phyloP scores from a whole-genome alignment of 805 yeast genomes.

The Naumovozyma castellii region DNA sequence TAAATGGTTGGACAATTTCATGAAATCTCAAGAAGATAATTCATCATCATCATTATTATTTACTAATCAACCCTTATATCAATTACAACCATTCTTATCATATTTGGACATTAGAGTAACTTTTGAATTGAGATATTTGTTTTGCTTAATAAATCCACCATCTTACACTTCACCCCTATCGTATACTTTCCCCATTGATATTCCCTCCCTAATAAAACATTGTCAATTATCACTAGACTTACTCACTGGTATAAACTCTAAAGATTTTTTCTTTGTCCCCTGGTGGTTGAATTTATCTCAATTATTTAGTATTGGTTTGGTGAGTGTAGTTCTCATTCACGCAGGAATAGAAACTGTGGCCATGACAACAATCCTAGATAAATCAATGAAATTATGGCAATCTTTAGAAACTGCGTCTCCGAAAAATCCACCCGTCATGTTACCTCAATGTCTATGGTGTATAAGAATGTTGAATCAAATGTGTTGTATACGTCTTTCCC shows the following conservation, averaged over 20 bases:
- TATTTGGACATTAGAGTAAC: conserved; percentile 18
- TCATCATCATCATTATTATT: not conserved
- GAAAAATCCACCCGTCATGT: conserved; percentile 36
- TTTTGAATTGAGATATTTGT: conserved; percentile 16
- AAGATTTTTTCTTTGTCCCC: conserved; percentile 32
- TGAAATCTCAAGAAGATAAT: not conserved
- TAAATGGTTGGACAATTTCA: conserved; percentile 9
- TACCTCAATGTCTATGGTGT: conserved; percentile 54
- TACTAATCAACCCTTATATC: conserved; percentile 2
- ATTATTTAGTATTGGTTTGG: conserved; percentile 38
- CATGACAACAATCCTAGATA: conserved; percentile 7
- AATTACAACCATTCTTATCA: conserved; percentile 15
- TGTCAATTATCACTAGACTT: conserved; percentile 20
- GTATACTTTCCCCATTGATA: conserved; percentile 10
- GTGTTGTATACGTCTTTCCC: conserved; percentile 36
- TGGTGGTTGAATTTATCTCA: conserved; percentile 44
- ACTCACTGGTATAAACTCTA: conserved; percentile 25
- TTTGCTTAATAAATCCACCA: conserved; percentile 13
- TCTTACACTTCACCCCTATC: not conserved
- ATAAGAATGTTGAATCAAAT: conserved; percentile 46
- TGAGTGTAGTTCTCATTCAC: conserved; percentile 34
- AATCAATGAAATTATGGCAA: conserved; percentile 16
- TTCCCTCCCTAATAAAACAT: conserved; percentile 4
- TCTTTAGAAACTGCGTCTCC: conserved; percentile 26
- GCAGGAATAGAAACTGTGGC: conserved; percentile 29